Base-by-base conservation (phyloP, 1,284 basidiomycete species). In the Bjerkandera adusta region DNA sequence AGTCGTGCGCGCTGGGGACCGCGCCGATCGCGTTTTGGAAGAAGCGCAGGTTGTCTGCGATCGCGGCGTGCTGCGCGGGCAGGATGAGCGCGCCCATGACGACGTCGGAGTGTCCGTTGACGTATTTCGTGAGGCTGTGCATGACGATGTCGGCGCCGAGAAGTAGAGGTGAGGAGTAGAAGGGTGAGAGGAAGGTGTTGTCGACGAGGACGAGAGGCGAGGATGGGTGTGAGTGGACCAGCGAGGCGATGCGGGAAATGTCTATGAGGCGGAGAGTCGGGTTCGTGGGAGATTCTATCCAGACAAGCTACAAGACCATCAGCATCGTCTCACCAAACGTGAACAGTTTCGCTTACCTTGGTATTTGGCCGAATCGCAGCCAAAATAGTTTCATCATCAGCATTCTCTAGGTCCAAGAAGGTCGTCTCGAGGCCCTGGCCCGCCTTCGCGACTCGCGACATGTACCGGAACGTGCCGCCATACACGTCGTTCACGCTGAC, bases 201-300 rank as follows among this genome's bases (percentile, higher is more conserved):
- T 95, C 92, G 43, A 97, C 87, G 39, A 94, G 77, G n/a, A 96
- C 77, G 15, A 92, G 71, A 24, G 81, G 80, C n/a, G 69, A 54
- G 38, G 82, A 67, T 43, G 83, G 67, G 61, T 81, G 72, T n/a
- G 74, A 61, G 64, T 68, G 77, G 3, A 77, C 80, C 51, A 94
- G 70, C 25, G 75, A 64, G 32, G 76, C 74, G 52, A 94, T 76
- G 46, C 79, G 74, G 1, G 75, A 63, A 60, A 95, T 83, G 62
- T 92, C 84, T 50, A 95, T 83, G 27, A 97, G 70, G n/a, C 86
- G 83, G 10, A 98, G 82, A 1, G 92, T 92, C 0, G 96, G 96
- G 69, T 98, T 98, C 12, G 94, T 97, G 0, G 95, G 96, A 0
- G 90, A 80, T 69, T 99, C 95, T 61, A 97, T 83, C 94, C 94